Evolutionary conservation across 2,329 filamentous ascomycete genomes (phyloP), one percentile per base, ranked within the genome.

Genomic region (Dactylellina leptospora): DNA sequence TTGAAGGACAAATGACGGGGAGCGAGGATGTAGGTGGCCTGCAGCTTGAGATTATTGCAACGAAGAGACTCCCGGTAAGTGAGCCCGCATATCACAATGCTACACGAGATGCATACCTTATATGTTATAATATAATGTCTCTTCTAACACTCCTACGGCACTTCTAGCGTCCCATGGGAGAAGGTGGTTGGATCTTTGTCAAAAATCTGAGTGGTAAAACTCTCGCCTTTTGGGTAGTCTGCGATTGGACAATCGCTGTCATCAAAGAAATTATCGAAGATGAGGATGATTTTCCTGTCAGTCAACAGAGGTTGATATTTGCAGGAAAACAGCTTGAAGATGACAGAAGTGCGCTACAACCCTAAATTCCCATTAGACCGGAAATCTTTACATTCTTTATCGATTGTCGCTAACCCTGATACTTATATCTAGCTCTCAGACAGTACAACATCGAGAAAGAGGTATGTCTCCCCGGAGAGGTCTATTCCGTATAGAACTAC

Each of bases 1-100:
- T 60, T 1, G 55, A 60, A 33, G 55, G 55, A 18, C 55, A 60
- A 23, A 60, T 47, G 55, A 60, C 55, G 6, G 38, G 55, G 1
- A 40, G 36, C 9, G 55, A 60, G 20, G 36, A 45, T 25, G 28
- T 50, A 2, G 38, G 55, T 33, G 38, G 40, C 6, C 22, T 48
- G 16, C 38, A 60, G 30, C 38, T 60, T 33, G 38, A 60, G 30
- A 33, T 60, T 23, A 60, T 60, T 20, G 36, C 18, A 9, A 55
- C 51, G 20, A 55, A 42, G 22, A 8, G 20, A n/a, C 11, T n/a
- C 5, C 18, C 2, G 51, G 18, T 55, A 13, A n/a, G 36, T 23
- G n/a, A n/a, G n/a, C n/a, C n/a, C n/a, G n/a, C n/a, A n/a, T n/a
- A n/a, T n/a, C n/a, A n/a, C n/a, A n/a, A n/a, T n/a, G n/a, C n/a